Evolutionary conservation across 2,329 filamentous ascomycete genomes (phyloP).

Genomic region (Colletotrichum spaethianum): DNA sequence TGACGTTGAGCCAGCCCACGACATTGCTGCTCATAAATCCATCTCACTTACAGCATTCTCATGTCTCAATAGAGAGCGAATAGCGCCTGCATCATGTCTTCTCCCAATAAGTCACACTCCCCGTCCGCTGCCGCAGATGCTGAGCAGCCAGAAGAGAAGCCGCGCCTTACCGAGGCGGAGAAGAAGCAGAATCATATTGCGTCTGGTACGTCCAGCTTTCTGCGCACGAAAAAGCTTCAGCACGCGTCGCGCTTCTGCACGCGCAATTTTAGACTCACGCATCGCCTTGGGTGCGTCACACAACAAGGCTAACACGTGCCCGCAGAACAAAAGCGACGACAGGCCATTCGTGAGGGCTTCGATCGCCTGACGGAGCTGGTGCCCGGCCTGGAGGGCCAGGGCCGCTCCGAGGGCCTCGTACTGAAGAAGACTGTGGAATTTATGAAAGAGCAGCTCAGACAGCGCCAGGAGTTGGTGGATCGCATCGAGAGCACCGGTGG

Average conservation of each 20-base stretch:
- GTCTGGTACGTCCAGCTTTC: constrained; percentile 57
- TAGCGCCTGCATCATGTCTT: constrained; percentile 34
- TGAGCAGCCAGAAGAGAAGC: constrained; percentile 59
- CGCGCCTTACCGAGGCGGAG: constrained; percentile 66
- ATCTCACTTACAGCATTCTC: not conserved
- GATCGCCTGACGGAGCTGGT: constrained; percentile 85
- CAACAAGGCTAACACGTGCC: constrained; percentile 40
- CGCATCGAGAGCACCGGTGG: constrained; percentile 73
- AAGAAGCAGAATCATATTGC: constrained; percentile 71
- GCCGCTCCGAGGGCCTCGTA: constrained; percentile 88
- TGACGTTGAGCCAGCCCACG: not conserved
- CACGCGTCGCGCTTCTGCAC: not conserved
- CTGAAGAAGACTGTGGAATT: constrained; percentile 79
- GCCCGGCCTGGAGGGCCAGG: constrained; percentile 85
- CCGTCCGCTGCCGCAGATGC: constrained; percentile 31
- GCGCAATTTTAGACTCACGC: not conserved
- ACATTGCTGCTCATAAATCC: not conserved
- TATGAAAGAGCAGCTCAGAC: constrained; percentile 72
- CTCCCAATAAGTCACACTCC: constrained; percentile 41
- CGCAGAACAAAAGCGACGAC: constrained; percentile 61
- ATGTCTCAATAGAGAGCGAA: not conserved
- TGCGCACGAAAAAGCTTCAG: not conserved
- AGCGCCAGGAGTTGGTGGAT: constrained; percentile 70
- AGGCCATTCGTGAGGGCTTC: constrained; percentile 86
- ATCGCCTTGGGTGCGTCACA: constrained; percentile 39